Conservation (phyloP, 495 filamentous ascomycete genomes). For the Lepidopterella palustris region DNA sequence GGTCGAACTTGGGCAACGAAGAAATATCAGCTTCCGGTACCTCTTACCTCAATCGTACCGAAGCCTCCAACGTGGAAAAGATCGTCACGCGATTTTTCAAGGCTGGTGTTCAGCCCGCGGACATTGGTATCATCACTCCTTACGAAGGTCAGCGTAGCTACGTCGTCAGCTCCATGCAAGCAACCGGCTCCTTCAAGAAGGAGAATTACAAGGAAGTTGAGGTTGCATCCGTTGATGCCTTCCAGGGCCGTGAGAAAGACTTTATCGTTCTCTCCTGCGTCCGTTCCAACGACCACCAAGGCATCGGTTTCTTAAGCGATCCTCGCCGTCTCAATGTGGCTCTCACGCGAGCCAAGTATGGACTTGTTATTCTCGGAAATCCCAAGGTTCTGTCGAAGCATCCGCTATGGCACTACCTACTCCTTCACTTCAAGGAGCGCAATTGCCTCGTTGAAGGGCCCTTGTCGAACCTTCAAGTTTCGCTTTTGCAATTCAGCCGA, state of each 20-base stretch:
- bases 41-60: constrained; percentile 95
- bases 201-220: constrained; percentile 99
- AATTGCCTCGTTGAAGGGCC: constrained; percentile 96
- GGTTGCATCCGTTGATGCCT: constrained; percentile 96
- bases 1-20: constrained; percentile 95
- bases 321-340: constrained; percentile 98
- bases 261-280: constrained; percentile 98
- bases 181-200: constrained; percentile 94
- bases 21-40: constrained; percentile 97
- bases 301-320: constrained; percentile 97
- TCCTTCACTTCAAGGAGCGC: constrained; percentile 95
- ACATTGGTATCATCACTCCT: constrained; percentile 97
- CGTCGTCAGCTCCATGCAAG: constrained; percentile 98
- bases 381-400: constrained; percentile 98
- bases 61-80: constrained; percentile 96
- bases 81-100: constrained; percentile 99
- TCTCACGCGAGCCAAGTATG: constrained; percentile 93
- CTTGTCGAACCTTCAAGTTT: constrained; percentile 91
- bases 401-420: constrained; percentile 92
- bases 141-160: constrained; percentile 99
- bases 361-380: constrained; percentile 92
- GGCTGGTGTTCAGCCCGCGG: constrained; percentile 84
- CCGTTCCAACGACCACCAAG: constrained; percentile 97
- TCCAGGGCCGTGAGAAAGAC: constrained; percentile 98
- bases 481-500: constrained; percentile 87